These are phyloP conservation scores for Omphalea diandra DNA, from an alignment of 441 rosid species.

Conservation along the genomic window DNA sequence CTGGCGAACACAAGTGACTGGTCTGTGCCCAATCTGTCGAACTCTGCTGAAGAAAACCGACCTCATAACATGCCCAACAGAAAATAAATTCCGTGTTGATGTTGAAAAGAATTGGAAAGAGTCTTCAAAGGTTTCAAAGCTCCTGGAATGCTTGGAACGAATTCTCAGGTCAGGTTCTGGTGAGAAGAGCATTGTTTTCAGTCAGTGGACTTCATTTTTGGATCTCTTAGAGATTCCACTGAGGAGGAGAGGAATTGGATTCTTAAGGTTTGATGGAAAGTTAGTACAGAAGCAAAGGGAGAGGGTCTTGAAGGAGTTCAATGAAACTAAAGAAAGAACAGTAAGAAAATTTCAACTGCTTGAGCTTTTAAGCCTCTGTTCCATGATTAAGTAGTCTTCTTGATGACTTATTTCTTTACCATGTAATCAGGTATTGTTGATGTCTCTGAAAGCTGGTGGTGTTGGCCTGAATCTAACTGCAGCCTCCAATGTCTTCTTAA, in stretches of 20 bases:
- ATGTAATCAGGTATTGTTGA: constrained; percentile 46
- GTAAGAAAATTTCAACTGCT: constrained; percentile 28
- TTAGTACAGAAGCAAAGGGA: constrained; percentile 59
- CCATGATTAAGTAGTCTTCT: not conserved
- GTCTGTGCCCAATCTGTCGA: constrained; percentile 60
- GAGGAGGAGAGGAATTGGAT: constrained; percentile 41
- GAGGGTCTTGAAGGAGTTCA: constrained; percentile 61
- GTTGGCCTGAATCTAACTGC: constrained; percentile 73
- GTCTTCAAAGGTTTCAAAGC: constrained; percentile 60
- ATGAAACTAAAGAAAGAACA: constrained; percentile 50
- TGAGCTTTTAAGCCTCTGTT: not conserved
- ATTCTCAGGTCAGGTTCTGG: constrained; percentile 38
- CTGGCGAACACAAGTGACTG: constrained; percentile 49
- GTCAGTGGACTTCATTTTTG: constrained; percentile 74
- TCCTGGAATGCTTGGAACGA: constrained; percentile 49
- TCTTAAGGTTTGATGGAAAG: constrained; percentile 61
- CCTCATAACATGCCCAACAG: constrained; percentile 56
- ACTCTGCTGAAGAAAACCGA: constrained; percentile 43
- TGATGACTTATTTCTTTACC: not conserved
- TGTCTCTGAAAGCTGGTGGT: constrained; percentile 75
- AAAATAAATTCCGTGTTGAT: constrained; percentile 51
- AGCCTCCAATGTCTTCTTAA: constrained; percentile 60
- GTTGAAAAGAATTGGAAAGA: constrained; percentile 62
- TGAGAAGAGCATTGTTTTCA: constrained; percentile 67
- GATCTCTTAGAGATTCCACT: constrained; percentile 65